phyloP scores from a whole-genome alignment of 441 rosid species.

The Euphorbia celastroides region DNA sequence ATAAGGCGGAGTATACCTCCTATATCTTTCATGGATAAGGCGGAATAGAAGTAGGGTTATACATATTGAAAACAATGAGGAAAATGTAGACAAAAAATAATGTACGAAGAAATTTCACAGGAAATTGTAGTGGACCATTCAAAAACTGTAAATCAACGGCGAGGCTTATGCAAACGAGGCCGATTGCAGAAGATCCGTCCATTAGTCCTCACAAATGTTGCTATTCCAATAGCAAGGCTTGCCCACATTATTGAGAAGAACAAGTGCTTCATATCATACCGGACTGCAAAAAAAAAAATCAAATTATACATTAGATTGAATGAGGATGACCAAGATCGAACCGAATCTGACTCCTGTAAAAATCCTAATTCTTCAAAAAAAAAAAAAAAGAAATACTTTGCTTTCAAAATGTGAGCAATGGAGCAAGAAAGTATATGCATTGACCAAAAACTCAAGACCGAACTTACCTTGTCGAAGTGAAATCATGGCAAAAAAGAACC shows the following conservation, averaged over 20 bases:
- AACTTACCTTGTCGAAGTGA: slow-evolving; percentile 75
- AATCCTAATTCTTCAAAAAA: too few relatives aligned
- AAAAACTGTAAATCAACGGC: slow-evolving; percentile 34
- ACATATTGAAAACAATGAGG: slow-evolving; percentile 10
- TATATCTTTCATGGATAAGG: too few relatives aligned
- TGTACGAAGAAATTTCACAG: slow-evolving; percentile 10
- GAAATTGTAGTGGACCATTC: slow-evolving; percentile 4
- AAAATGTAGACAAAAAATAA: slow-evolving; percentile 11
- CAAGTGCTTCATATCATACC: slow-evolving; percentile 45
- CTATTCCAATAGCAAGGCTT: slow-evolving; percentile 51
- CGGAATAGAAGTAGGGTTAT: too few relatives aligned
- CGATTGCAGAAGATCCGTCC: slow-evolving; percentile 95
- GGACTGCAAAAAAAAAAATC: slow-evolving; percentile 42
- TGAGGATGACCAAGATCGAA: too few relatives aligned
- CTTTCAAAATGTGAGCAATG: background rate
- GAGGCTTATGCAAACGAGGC: slow-evolving; percentile 88
- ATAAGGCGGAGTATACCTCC: too few relatives aligned
- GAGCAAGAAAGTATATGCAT: background rate
- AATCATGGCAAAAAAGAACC: slow-evolving; percentile 56
- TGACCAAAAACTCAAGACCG: background rate
- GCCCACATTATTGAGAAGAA: slow-evolving; percentile 78
- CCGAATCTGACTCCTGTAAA: too few relatives aligned
- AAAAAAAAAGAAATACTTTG: background rate
- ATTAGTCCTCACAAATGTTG: slow-evolving; percentile 64
- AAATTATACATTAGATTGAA: background rate